A percentile compares a stretch with the other conserved stretches of the same genome.
Conservation (phyloP, 208 protist species). For the Angomonas deanei region DNA sequence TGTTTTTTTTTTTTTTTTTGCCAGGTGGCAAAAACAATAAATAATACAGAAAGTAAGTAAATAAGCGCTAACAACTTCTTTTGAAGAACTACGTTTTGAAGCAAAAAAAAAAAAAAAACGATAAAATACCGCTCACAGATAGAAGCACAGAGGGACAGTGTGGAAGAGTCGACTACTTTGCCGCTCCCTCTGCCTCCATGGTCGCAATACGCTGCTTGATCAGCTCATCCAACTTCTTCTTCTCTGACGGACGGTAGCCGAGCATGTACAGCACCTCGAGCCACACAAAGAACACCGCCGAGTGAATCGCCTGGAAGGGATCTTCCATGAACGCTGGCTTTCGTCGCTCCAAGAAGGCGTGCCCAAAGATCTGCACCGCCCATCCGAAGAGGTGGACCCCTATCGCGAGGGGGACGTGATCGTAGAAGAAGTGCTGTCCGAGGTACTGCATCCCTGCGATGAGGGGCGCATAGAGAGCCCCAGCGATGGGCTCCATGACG, state of each 20-base stretch:
- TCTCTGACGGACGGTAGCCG: constrained; percentile 51
- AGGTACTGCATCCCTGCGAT: constrained; percentile 37
- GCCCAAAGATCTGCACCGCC: constrained; percentile 59
- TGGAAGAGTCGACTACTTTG: too few species aligned
- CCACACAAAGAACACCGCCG: constrained; percentile 68
- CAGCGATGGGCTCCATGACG: constrained; percentile 51
- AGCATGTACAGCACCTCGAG: constrained; percentile 69
- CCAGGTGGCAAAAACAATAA: too few species aligned
- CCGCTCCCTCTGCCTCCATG: constrained; percentile 20
- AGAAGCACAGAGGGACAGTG: too few species aligned
- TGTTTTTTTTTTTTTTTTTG: too few species aligned
- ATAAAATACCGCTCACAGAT: too few species aligned
- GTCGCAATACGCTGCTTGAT: constrained; percentile 22
- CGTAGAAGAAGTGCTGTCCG: constrained; percentile 15
- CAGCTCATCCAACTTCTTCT: constrained; percentile 38
- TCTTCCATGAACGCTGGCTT: constrained; percentile 72
- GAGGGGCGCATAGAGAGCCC: constrained; percentile 41
- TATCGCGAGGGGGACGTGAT: constrained; percentile 21
- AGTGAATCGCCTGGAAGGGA: constrained; percentile 59
- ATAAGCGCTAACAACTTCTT: too few species aligned
- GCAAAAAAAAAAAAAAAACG: too few species aligned
- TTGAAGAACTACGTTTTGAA: too few species aligned
- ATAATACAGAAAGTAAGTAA: too few species aligned
- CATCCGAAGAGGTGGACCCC: constrained; percentile 39
- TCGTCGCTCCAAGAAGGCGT: constrained; percentile 42